These are phyloP conservation scores for Lentinula guzmanii DNA, from an alignment of 768 basidiomycete genomes.

Conservation along the genomic window DNA sequence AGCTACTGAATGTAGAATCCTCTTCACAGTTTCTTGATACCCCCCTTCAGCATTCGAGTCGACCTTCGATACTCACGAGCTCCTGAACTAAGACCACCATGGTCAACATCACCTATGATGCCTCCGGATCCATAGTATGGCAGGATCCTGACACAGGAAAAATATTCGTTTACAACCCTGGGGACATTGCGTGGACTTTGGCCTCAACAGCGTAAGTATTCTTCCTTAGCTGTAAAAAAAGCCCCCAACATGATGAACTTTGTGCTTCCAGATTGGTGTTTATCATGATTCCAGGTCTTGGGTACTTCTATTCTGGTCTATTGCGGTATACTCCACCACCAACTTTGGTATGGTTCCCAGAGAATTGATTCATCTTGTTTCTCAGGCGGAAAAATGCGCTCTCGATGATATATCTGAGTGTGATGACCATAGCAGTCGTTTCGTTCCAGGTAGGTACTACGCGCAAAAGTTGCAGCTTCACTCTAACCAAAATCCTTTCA, in stretches of 20 bases:
- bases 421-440: constrained; percentile 73
- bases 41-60: background rate
- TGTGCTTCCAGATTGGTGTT: constrained; percentile 21
- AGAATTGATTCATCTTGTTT: constrained; percentile 19
- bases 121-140: constrained; percentile 1
- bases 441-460: constrained; percentile 62
- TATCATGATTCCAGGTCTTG: constrained; percentile 82
- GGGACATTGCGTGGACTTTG: constrained; percentile 55
- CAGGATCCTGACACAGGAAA: constrained; percentile 5
- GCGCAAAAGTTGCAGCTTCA: background rate
- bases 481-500: constrained; percentile 22
- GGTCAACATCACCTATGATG: constrained; percentile 12
- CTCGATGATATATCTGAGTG: constrained; percentile 78
- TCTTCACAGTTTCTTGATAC: background rate
- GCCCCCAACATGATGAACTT: background rate
- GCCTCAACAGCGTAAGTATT: constrained; percentile 67
- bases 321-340: background rate
- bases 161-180: constrained; percentile 33
- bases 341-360: too few species aligned
- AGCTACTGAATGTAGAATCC: background rate
- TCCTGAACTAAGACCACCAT: background rate
- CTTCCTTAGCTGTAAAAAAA: too few species aligned
- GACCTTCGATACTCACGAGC: background rate
- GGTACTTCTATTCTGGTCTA: constrained; percentile 83
- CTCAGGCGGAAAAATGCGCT: constrained; percentile 91